Base-by-base conservation (phyloP, 352 stramenopile species). In the Phytophthora melonis region DNA sequence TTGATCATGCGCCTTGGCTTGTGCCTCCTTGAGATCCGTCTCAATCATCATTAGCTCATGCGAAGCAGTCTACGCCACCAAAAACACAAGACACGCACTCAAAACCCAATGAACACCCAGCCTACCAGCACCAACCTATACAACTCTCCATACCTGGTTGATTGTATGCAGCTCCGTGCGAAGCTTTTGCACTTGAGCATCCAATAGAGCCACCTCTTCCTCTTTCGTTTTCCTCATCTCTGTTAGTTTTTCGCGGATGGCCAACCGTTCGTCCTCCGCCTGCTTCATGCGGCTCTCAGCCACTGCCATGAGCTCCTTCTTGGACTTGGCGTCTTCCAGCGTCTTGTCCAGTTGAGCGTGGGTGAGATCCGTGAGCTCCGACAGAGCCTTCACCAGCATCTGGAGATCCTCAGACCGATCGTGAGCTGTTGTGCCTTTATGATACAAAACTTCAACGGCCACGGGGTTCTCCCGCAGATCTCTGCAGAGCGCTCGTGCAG, bases 311-410 rank as follows among this genome's bases (percentile, higher is more conserved):
- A 94, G 70, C 67, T 96, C 87, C 43, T 88, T 91, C 70, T 95
- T 92, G 41, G 90, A 91, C 66, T 91, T 91, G 56, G 90, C 87
- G 58, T 97, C 91, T 62, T 97, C 91, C 9, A 97, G 78, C 7
- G 89, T 95, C 66, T 93, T 96, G 55, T 93, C 87, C 30, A 97
- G 76, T 56, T 93, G 82, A 3, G 72, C 75, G 58, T 92, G 92
- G 8, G 84, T 93, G 14, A 95, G 71, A 55, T 93, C 88, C n/a
- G 86, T 93, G 32, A 97, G 83, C 66, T 97, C 88, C 3, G 87
- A 93, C 19, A 97, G 77, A 45, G 81, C 79, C 61, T 91, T 93
- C 45, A 94, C 87, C 56, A 93, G 72, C 77, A 87, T 82, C 66
- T 92, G 80, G 74, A 93, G 74, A 58, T 93, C 83, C 25, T 93